Evolutionary conservation across 306 rosid genomes (phyloP).

Genomic region (Boehmeria nivea): DNA sequence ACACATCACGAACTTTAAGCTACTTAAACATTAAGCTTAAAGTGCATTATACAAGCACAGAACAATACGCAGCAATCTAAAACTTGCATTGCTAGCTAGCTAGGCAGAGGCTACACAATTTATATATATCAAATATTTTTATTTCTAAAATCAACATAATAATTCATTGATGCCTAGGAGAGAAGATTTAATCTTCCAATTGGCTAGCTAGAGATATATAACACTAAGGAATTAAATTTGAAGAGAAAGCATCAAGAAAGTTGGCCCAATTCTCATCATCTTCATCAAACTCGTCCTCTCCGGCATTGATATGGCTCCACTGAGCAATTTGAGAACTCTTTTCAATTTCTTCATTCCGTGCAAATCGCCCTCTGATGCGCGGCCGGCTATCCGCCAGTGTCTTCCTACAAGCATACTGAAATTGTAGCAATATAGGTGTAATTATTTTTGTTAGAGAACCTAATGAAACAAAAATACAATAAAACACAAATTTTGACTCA

Average conservation of each 20-base stretch:
- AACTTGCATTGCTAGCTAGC: slow-evolving; percentile 5
- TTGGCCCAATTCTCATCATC: slow-evolving; percentile 64
- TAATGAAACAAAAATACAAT: too few species aligned
- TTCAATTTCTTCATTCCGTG: slow-evolving; percentile 58
- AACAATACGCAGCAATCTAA: slow-evolving; percentile 4
- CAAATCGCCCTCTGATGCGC: slow-evolving; percentile 86
- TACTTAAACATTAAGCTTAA: slow-evolving; percentile 11
- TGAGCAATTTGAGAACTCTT: slow-evolving; percentile 30
- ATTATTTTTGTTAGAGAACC: too few species aligned
- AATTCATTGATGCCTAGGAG: too few species aligned
- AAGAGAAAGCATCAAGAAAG: slow-evolving; percentile 59
- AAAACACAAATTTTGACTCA: too few species aligned
- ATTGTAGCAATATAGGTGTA: neutral
- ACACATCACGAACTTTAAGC: slow-evolving; percentile 23
- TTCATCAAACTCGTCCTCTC: slow-evolving; percentile 41
- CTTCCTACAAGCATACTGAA: slow-evolving; percentile 85
- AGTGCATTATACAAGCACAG: slow-evolving; percentile 16
- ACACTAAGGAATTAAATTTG: slow-evolving; percentile 43
- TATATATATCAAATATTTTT: too few species aligned
- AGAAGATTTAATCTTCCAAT: too few species aligned
- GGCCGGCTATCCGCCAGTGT: slow-evolving; percentile 90
- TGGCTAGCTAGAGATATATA: neutral
- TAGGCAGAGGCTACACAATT: too few species aligned
- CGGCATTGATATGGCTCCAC: slow-evolving; percentile 48
- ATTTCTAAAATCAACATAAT: too few species aligned